These are phyloP conservation scores for Serendipita sp. DNA, from an alignment of 768 basidiomycete genomes.

Conservation along the genomic window DNA sequence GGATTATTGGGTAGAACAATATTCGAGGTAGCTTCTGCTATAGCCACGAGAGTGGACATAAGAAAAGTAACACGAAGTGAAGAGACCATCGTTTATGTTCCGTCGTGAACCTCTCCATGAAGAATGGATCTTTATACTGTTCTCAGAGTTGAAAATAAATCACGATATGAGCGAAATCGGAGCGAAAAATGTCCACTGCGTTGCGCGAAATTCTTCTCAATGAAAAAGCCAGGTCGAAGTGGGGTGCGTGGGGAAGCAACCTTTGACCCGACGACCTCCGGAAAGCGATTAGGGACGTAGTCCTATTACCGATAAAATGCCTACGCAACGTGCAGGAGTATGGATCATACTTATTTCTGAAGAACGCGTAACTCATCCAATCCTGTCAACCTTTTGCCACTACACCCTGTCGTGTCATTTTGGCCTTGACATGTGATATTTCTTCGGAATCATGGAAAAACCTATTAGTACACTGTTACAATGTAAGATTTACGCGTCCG, in stretches of 20 bases:
- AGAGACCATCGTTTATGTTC: no score
- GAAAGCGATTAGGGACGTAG: neutral
- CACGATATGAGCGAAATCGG: neutral
- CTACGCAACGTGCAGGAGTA: slow-evolving; percentile 67
- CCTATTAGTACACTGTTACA: slow-evolving; percentile 56
- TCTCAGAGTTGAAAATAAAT: no score
- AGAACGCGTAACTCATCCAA: neutral
- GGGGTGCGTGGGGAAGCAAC: no score
- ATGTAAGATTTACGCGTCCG: slow-evolving; percentile 26
- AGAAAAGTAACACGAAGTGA: neutral
- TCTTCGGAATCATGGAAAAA: slow-evolving; percentile 7
- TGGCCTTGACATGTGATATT: slow-evolving; percentile 7
- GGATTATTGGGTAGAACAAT: neutral
- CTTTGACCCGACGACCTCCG: no score
- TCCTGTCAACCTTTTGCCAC: neutral
- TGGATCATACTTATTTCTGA: slow-evolving; percentile 15
- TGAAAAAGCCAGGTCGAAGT: no score
- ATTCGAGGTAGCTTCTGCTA: neutral
- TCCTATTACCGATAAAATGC: slow-evolving; percentile 29
- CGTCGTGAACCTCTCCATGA: no score
- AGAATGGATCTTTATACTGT: no score
- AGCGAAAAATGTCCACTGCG: neutral
- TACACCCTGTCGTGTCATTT: neutral
- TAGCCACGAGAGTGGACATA: neutral
- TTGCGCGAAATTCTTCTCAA: no score